Evolutionary conservation across 805 yeast species (phyloP).

Genomic region (Ogataea populi-albae): DNA sequence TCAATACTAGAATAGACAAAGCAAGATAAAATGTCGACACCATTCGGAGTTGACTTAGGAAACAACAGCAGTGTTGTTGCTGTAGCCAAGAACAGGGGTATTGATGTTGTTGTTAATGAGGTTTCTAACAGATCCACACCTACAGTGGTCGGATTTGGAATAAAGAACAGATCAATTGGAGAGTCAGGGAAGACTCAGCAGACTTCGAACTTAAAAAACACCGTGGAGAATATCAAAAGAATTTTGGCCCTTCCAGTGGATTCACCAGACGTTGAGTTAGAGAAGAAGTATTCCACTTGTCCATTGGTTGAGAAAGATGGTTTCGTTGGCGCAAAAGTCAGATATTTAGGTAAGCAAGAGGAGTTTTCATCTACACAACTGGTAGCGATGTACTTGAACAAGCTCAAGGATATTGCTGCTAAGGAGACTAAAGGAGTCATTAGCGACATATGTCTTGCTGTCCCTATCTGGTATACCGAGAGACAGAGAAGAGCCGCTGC

Average conservation of each 20-base stretch:
- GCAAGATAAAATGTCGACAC: conserved; percentile 67
- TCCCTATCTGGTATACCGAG: conserved; percentile 97
- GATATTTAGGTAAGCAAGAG: conserved; percentile 72
- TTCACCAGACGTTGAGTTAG: conserved; percentile 76
- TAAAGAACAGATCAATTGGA: conserved; percentile 86
- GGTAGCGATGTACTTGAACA: conserved; percentile 91
- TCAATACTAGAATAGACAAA: not conserved
- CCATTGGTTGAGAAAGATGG: conserved; percentile 72
- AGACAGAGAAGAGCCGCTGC: conserved; percentile 93
- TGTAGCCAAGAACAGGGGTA: conserved; percentile 97
- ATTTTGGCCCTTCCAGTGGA: conserved; percentile 71
- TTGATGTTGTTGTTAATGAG: conserved; percentile 96
- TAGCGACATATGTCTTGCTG: conserved; percentile 88
- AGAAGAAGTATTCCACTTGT: conserved; percentile 70
- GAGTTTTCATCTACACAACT: conserved; percentile 87
- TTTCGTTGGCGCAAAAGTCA: conserved; percentile 79
- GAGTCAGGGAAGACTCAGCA: conserved; percentile 96
- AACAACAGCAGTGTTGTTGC: conserved; percentile 91
- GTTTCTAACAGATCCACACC: conserved; percentile 98
- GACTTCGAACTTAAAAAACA: conserved; percentile 93
- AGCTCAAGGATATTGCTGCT: conserved; percentile 75
- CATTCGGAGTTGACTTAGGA: conserved; percentile 98
- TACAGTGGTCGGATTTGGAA: conserved; percentile 81
- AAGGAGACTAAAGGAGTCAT: conserved; percentile 81
- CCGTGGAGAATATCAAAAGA: conserved; percentile 93